Base-by-base conservation (phyloP, 108 stramenopile species). In the Fragilariopsis cylindrus region DNA sequence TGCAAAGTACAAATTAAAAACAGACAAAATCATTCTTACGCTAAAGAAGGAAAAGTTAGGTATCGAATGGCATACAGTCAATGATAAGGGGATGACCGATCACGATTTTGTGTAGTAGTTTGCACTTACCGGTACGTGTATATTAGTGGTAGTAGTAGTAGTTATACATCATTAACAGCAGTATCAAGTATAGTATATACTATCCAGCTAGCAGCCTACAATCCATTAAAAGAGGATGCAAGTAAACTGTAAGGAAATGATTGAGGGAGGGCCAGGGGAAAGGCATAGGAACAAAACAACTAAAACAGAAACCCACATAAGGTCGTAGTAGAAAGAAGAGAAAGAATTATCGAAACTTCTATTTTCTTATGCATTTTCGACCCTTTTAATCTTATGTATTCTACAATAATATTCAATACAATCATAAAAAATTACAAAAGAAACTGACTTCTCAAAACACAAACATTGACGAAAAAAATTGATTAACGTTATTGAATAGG, bases 21-120 rank as follows among this genome's bases (percentile, higher is more conserved):
- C 79, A 18, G 83, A 94, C 47, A 82, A 76, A 52, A 66, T 94
- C 7, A 81, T 94, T 45, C n/a, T 94, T 12, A 89, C 78, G 3
- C 57, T 94, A 44, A 85, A 56, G 53, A 94, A 94, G 65, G 80
- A 84, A 56, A 79, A 75, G 16, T 78, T 77, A 43, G 65, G 65
- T 2, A 60, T 76, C 8, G 74, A 82, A 56, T 89, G 85, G 88
- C 81, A 84, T 48, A 84, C 84, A 12, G 82, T 88, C 74, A 85
- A 85, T 62, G 87, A 83, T 72, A 83, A 81, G 74, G 86, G 82
- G 52, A 21, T 76, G 3, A 77, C 86, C 3, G 85, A 87, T 65
- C 82, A 87, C 76, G 86, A 87, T 63, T 13, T 87, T 48, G 77
- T 87, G 43, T 86, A 78, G 42, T 18, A 48, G 13, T 21, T 69